phyloP scores from a whole-genome alignment of 306 rosid species.

The Lithocarpus polystachyus region DNA sequence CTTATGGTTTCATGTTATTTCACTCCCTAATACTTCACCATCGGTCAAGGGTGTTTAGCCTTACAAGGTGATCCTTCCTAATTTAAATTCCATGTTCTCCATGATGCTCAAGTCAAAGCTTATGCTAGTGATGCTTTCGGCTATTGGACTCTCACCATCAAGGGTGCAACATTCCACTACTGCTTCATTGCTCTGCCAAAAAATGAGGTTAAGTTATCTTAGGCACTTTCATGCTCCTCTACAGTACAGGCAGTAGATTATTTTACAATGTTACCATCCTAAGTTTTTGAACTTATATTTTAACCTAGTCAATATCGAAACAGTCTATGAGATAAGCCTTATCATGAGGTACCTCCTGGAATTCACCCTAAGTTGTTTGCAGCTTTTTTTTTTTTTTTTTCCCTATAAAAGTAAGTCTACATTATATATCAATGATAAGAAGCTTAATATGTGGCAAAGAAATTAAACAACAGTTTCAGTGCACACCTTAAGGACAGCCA shows the following conservation, averaged over 20 bases:
- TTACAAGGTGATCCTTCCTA: too few species aligned
- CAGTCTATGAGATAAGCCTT: not conserved
- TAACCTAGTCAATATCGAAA: too few species aligned
- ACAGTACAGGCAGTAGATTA: not conserved
- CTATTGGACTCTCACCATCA: too few species aligned
- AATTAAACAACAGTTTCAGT: not conserved
- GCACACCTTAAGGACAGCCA: slow-evolving; percentile 88
- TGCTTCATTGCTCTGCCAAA: too few species aligned
- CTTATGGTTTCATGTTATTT: too few species aligned
- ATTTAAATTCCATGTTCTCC: too few species aligned
- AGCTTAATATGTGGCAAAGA: slow-evolving; percentile 1
- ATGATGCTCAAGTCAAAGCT: too few species aligned
- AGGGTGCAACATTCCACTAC: too few species aligned
- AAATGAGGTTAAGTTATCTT: not conserved
- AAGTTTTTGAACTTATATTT: too few species aligned
- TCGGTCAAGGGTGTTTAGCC: too few species aligned
- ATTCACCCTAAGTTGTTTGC: not conserved
- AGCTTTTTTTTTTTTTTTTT: not conserved
- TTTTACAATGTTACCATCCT: not conserved
- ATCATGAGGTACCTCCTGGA: not conserved
- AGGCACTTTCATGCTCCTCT: not conserved
- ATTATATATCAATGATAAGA: not conserved
- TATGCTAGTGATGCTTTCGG: too few species aligned
- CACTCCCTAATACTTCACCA: too few species aligned
- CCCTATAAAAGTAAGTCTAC: not conserved